Conservation (phyloP, 768 basidiomycete genomes). For the Lactarius akahatsu region DNA sequence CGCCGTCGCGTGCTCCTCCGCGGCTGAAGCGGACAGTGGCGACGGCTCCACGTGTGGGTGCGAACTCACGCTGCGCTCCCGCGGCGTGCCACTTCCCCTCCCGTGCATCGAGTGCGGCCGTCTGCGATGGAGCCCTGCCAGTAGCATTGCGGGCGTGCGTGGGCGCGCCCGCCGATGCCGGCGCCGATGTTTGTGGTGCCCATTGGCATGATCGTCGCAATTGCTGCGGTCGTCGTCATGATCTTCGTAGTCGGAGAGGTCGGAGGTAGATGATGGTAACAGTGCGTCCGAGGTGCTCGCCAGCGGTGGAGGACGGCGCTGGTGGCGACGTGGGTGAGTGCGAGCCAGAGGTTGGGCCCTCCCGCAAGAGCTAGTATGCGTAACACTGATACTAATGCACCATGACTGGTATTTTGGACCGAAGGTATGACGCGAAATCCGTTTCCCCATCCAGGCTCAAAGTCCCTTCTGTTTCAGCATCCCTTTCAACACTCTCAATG, state of each 20-base stretch:
- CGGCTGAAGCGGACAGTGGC: neutral
- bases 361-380: no score
- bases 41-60: neutral
- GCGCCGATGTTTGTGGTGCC: neutral
- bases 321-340: neutral
- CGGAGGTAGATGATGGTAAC: neutral
- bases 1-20: neutral
- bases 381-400: no score
- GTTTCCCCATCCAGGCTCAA: no score
- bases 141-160: neutral
- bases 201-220: slow-evolving; percentile 1
- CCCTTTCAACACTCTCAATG: no score
- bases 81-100: slow-evolving; percentile 12
- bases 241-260: neutral
- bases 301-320: neutral
- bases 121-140: slow-evolving; percentile 9
- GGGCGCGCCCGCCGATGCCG: neutral
- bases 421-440: no score
- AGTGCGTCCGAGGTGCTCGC: neutral
- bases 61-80: slow-evolving; percentile 8
- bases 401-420: no score
- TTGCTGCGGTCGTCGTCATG: neutral
- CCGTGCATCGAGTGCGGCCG: slow-evolving; percentile 24
- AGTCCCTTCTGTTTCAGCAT: no score
- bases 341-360: slow-evolving; percentile 2